Conservation (phyloP, 345 rosid species). For the Ceriops tagal region DNA sequence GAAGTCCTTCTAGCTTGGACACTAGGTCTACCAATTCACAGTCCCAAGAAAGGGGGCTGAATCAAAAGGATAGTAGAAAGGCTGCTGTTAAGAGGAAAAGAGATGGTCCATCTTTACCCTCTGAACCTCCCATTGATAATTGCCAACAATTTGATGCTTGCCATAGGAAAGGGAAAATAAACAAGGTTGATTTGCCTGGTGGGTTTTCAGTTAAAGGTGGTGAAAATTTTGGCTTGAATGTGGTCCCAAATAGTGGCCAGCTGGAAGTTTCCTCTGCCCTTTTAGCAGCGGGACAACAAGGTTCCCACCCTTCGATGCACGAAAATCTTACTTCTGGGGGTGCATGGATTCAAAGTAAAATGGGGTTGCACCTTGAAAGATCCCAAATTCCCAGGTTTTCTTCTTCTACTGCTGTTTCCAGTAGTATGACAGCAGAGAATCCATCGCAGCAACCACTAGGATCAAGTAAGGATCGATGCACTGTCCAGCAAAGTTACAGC, state of each 20-base stretch:
- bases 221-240: slow-evolving; percentile 33
- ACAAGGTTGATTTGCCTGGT: slow-evolving; percentile 56
- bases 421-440: slow-evolving; percentile 33
- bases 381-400: slow-evolving; percentile 51
- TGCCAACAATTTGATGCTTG: slow-evolving; percentile 48
- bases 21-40: slow-evolving; percentile 77
- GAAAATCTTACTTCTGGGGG: slow-evolving; percentile 39
- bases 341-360: slow-evolving; percentile 43
- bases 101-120: slow-evolving; percentile 52
- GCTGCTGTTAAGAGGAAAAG: slow-evolving; percentile 71
- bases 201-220: slow-evolving; percentile 39
- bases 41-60: slow-evolving; percentile 69
- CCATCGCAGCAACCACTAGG: slow-evolving; percentile 36
- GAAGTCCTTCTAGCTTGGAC: slow-evolving; percentile 92
- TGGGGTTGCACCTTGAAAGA: slow-evolving; percentile 42
- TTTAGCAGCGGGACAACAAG: slow-evolving; percentile 35
- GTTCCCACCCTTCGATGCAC: slow-evolving; percentile 30
- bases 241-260: slow-evolving; percentile 37
- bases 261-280: slow-evolving; percentile 43
- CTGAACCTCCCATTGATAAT: slow-evolving; percentile 50
- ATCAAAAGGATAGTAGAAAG: slow-evolving; percentile 55
- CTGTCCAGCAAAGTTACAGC: slow-evolving; percentile 1
- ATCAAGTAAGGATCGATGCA: slow-evolving; percentile 32
- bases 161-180: slow-evolving; percentile 57
- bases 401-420: slow-evolving; percentile 36